Percentiles rank a stretch among this genome's conserved stretches.
phyloP scores from a whole-genome alignment of 331 rosid genomes.

The Pyracantha coccinea region DNA sequence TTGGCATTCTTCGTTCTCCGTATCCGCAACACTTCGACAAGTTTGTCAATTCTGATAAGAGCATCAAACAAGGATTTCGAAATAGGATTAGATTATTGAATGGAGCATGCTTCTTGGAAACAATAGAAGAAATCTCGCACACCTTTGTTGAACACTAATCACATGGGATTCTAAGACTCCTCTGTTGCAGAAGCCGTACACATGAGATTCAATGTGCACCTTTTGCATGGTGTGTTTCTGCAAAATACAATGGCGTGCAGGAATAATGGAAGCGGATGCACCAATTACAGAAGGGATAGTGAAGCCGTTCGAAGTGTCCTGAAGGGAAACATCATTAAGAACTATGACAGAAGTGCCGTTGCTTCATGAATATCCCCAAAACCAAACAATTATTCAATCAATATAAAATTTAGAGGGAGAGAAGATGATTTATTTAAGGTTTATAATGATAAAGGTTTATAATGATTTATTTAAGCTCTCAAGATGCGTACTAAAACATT shows the following conservation, averaged over 20 bases:
- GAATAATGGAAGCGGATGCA: conserved; percentile 2
- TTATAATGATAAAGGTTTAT: too few species aligned
- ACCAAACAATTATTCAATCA: background rate
- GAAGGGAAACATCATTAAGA: background rate
- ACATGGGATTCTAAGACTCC: conserved; percentile 17
- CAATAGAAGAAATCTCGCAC: background rate
- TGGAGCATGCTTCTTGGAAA: background rate
- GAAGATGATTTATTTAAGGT: background rate
- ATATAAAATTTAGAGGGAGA: background rate
- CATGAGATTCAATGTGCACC: conserved; percentile 1
- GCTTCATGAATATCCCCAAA: background rate
- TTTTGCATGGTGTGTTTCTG: conserved; percentile 16
- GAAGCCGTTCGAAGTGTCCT: background rate
- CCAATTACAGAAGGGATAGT: background rate
- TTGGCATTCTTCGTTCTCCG: conserved; percentile 5
- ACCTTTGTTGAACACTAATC: conserved; percentile 7
- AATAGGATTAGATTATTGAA: background rate
- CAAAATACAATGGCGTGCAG: conserved; percentile 10
- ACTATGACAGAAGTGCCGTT: background rate
- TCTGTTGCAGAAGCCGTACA: conserved; percentile 11
- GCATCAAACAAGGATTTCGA: background rate
- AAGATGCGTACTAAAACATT: background rate
- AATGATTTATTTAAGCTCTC: too few species aligned
- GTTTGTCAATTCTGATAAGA: conserved; percentile 9
- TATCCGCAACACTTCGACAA: conserved; percentile 6